A percentile compares a stretch with the other conserved stretches of the same genome.
These are phyloP conservation scores for Cronartium quercuum DNA, from an alignment of 1,284 basidiomycete species.

Conservation along the genomic window DNA sequence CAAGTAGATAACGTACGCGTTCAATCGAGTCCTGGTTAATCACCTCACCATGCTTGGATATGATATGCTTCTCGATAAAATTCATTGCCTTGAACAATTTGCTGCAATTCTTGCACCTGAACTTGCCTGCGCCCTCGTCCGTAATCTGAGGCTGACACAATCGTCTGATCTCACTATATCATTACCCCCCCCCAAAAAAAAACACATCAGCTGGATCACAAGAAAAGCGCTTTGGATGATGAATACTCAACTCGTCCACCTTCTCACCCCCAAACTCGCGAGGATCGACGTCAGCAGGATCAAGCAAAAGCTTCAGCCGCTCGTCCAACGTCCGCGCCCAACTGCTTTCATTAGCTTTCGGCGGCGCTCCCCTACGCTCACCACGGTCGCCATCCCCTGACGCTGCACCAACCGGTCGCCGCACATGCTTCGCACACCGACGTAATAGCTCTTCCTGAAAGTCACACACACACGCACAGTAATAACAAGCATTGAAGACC, in stretches of 20 bases:
- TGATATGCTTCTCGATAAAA: conserved; percentile 72
- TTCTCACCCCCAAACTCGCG: conserved; percentile 79
- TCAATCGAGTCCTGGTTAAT: conserved; percentile 43
- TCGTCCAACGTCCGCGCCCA: conserved; percentile 80
- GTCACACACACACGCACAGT: conserved; percentile 82
- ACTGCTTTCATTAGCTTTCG: conserved; percentile 58
- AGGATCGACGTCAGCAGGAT: conserved; percentile 69
- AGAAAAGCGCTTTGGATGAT: neutral
- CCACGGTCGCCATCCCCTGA: neutral
- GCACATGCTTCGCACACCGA: conserved; percentile 82
- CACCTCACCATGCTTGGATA: conserved; percentile 46
- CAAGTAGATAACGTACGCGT: conserved; percentile 30
- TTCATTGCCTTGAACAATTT: conserved; percentile 92
- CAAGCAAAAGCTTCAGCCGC: conserved; percentile 69
- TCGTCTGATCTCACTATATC: conserved; percentile 69
- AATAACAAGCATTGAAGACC: conserved; percentile 86
- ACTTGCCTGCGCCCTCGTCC: conserved; percentile 90
- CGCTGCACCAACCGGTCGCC: conserved; percentile 50
- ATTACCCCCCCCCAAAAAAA: too few species aligned
- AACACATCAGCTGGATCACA: conserved; percentile 15
- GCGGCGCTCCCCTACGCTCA: conserved; percentile 50
- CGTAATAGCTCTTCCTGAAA: conserved; percentile 87
- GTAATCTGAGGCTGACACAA: conserved; percentile 72
- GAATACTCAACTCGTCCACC: conserved; percentile 69
- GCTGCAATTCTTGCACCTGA: conserved; percentile 84